Evolutionary conservation across 2,329 filamentous ascomycete species (phyloP).

Genomic region (Colletotrichum lentis): DNA sequence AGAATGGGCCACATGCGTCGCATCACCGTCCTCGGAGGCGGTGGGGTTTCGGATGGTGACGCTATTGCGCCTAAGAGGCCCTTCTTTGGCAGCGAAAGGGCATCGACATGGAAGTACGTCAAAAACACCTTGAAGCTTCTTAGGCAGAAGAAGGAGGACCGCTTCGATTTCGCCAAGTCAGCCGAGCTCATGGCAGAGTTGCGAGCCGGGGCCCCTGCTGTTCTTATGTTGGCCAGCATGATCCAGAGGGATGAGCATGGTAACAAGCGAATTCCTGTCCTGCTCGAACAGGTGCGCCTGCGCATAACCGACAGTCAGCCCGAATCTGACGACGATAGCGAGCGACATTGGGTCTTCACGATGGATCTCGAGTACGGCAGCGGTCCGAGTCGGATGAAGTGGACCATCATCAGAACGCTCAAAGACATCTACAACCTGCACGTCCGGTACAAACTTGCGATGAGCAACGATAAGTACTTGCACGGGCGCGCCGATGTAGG

Average conservation of each 20-base stretch:
- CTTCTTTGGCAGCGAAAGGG: conserved; percentile 70
- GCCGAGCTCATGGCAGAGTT: conserved; percentile 96
- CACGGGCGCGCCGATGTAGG: conserved; percentile 72
- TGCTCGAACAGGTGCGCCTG: conserved; percentile 93
- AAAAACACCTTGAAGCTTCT: conserved; percentile 86
- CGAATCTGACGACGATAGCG: conserved; percentile 68
- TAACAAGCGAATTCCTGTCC: conserved; percentile 91
- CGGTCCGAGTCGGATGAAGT: conserved; percentile 94
- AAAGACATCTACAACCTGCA: conserved; percentile 93
- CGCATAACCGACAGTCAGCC: conserved; percentile 81
- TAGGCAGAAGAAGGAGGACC: conserved; percentile 83
- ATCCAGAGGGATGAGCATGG: conserved; percentile 97
- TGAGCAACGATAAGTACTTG: conserved; percentile 83
- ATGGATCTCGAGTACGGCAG: conserved; percentile 97
- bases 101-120: conserved; percentile 86
- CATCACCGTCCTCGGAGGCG: conserved; percentile 70
- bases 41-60: conserved; percentile 71
- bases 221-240: conserved; percentile 95
- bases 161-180: conserved; percentile 92
- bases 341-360: conserved; percentile 84
- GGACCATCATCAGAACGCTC: conserved; percentile 88
- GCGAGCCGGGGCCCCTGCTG: conserved; percentile 89
- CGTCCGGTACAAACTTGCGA: conserved; percentile 88
- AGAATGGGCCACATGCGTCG: conserved; percentile 71
- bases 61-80: conserved; percentile 64